Percentiles rank a stretch among this genome's conserved stretches.
Conservation (phyloP, 2,329 filamentous ascomycete species). For the Fusarium devonianum region DNA sequence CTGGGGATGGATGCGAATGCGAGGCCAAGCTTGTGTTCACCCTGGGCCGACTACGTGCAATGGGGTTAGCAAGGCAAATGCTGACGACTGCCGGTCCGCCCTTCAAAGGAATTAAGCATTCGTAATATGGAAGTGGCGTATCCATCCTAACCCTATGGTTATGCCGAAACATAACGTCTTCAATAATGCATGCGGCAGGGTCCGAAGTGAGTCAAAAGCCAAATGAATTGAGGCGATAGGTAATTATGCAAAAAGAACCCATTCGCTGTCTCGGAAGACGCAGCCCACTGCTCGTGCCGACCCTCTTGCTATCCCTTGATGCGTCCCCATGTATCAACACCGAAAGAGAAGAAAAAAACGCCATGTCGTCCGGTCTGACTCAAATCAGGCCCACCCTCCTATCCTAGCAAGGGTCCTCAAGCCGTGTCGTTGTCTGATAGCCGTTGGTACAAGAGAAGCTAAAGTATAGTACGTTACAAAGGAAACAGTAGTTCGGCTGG, state of each 20-base stretch:
- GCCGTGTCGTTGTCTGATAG: conserved; percentile 26
- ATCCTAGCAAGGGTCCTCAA: conserved; percentile 14
- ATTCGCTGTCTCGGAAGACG: conserved; percentile 25
- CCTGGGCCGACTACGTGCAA: background rate
- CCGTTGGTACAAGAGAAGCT: conserved; percentile 40
- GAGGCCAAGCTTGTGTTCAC: conserved; percentile 3
- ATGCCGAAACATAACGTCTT: background rate
- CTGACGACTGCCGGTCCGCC: too few species aligned
- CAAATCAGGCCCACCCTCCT: conserved; percentile 22
- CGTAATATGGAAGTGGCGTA: too few species aligned
- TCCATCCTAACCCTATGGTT: too few species aligned
- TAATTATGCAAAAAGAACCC: conserved; percentile 35
- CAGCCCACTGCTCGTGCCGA: conserved; percentile 40
- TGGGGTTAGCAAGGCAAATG: background rate
- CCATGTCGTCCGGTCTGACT: conserved; percentile 32
- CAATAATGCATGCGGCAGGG: background rate
- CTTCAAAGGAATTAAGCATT: too few species aligned
- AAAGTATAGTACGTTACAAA: conserved; percentile 43
- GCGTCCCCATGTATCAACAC: conserved; percentile 35
- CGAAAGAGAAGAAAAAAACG: conserved; percentile 29
- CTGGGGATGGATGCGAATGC: conserved; percentile 20
- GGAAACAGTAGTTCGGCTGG: conserved; percentile 36
- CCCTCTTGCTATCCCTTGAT: conserved; percentile 29
- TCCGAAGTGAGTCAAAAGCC: background rate
- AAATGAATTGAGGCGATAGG: conserved; percentile 28